Conservation (phyloP, 2,329 filamentous ascomycete species). For the Furcasterigmium furcatum region DNA sequence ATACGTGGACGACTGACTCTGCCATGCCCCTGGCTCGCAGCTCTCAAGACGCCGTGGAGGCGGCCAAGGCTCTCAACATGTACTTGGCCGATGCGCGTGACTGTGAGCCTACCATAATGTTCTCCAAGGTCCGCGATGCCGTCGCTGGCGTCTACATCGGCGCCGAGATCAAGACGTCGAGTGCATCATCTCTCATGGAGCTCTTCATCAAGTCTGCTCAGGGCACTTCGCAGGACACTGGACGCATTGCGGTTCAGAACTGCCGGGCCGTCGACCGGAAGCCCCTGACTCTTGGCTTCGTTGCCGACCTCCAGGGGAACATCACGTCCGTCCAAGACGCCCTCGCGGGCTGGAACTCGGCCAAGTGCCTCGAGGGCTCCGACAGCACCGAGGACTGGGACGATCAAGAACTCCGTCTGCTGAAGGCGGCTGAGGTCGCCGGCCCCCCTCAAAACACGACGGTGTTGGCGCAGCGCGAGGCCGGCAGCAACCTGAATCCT, state of each 20-base stretch:
- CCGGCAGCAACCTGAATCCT: not conserved
- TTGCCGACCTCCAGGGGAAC: constrained; percentile 17
- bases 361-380: not conserved
- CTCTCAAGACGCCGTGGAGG: not conserved
- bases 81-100: not conserved
- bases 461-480: not conserved
- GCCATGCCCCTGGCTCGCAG: not conserved
- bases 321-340: constrained; percentile 21
- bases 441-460: not conserved
- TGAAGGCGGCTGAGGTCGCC: not conserved
- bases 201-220: constrained; percentile 12
- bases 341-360: constrained; percentile 14
- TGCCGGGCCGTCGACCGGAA: constrained; percentile 18
- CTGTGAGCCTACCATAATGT: constrained; percentile 5
- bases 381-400: not conserved
- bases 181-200: constrained; percentile 6
- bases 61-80: not conserved
- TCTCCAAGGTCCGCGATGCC: constrained; percentile 7
- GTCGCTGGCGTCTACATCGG: constrained; percentile 16
- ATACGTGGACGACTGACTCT: not conserved
- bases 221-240: constrained; percentile 9
- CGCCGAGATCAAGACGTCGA: constrained; percentile 16
- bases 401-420: not conserved
- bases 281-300: constrained; percentile 22
- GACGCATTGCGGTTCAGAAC: constrained; percentile 20